Conservation (phyloP, 2,329 filamentous ascomycete species). For the Colletotrichum sidae region DNA sequence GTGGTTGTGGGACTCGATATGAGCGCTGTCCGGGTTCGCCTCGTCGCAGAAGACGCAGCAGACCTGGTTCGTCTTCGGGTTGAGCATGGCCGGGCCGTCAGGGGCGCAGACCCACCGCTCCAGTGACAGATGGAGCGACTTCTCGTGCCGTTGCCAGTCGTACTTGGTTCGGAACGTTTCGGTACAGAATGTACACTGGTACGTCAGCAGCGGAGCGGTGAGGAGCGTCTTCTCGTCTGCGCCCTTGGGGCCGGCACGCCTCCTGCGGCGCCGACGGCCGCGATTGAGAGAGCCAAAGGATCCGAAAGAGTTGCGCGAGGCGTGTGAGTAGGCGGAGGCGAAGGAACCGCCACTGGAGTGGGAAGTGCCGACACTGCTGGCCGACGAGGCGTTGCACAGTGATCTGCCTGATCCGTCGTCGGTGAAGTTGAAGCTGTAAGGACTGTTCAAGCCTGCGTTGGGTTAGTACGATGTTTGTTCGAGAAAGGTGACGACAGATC, state of each 20-base stretch:
- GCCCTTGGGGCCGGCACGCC: conserved; percentile 54
- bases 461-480: conserved; percentile 11
- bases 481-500: not conserved
- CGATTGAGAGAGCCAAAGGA: conserved; percentile 61
- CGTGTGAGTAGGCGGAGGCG: conserved; percentile 69
- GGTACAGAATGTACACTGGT: conserved; percentile 77
- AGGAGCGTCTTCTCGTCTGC: conserved; percentile 51
- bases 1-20: conserved; percentile 70
- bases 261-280: conserved; percentile 62
- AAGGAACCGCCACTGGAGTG: conserved; percentile 70
- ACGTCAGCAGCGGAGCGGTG: conserved; percentile 63
- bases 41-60: conserved; percentile 71
- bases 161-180: conserved; percentile 76
- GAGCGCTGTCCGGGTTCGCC: conserved; percentile 64
- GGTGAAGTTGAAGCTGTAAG: conserved; percentile 67
- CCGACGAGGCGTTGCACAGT: conserved; percentile 68
- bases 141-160: conserved; percentile 79
- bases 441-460: conserved; percentile 64
- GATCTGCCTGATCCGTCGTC: conserved; percentile 72
- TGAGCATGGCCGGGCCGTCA: conserved; percentile 65
- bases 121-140: conserved; percentile 73
- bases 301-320: conserved; percentile 67
- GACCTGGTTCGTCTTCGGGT: conserved; percentile 68
- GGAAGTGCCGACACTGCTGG: conserved; percentile 70
- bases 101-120: conserved; percentile 75